Percentiles rank a stretch among this genome's conserved stretches.
These are phyloP conservation scores for Suillus americanus DNA, from an alignment of 768 basidiomycete genomes.

Conservation along the genomic window DNA sequence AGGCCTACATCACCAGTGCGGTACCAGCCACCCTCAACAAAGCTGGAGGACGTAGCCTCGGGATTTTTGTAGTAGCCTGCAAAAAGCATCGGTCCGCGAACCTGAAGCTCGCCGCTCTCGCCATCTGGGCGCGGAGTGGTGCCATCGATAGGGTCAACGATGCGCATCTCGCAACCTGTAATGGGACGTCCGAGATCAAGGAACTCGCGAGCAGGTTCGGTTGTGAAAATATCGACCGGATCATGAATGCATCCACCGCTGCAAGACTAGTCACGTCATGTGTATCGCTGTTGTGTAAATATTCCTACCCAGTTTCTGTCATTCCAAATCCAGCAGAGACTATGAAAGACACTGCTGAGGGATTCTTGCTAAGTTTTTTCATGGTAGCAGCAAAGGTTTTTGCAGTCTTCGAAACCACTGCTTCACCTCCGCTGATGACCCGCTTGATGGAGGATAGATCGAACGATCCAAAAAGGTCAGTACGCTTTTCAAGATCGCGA, in stretches of 20 bases:
- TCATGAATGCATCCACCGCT: conserved; percentile 43
- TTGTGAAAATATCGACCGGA: conserved; percentile 22
- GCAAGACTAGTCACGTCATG: not conserved
- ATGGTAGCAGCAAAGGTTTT: conserved; percentile 35
- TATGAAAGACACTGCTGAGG: conserved; percentile 12
- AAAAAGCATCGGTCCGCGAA: conserved; percentile 40
- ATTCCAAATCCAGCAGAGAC: conserved; percentile 38
- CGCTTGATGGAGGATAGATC: conserved; percentile 35
- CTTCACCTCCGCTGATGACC: conserved; percentile 44
- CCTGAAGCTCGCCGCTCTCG: conserved; percentile 38
- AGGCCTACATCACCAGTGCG: conserved; percentile 56
- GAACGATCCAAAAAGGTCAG: conserved; percentile 25
- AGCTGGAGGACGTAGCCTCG: conserved; percentile 45
- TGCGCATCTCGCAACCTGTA: conserved; percentile 35
- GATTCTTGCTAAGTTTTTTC: conserved; percentile 24
- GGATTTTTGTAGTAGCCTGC: conserved; percentile 49
- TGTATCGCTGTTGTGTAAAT: not conserved
- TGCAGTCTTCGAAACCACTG: conserved; percentile 39
- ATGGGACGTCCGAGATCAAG: conserved; percentile 37
- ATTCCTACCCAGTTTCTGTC: conserved; percentile 41
- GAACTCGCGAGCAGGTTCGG: conserved; percentile 29
- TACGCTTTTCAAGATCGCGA: conserved; percentile 29
- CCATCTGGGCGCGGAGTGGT: conserved; percentile 24
- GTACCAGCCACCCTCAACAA: conserved; percentile 54
- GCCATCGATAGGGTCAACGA: conserved; percentile 32